Percentiles rank a stretch among this genome's conserved stretches.
phyloP scores from a whole-genome alignment of 139 green algal species.

The Chlorella sp. region DNA sequence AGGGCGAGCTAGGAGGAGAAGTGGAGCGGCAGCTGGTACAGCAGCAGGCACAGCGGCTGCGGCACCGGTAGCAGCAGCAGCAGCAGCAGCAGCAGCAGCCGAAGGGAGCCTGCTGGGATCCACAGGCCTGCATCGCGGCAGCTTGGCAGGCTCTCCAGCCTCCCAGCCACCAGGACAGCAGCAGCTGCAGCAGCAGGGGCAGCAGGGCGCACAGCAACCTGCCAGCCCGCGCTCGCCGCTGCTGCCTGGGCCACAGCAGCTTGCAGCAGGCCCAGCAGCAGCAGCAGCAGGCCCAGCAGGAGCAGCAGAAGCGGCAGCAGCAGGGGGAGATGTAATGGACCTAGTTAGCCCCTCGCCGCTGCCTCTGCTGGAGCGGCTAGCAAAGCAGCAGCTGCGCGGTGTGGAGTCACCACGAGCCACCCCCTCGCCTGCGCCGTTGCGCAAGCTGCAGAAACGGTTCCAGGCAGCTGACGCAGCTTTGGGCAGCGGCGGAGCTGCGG shows the following conservation, averaged over 20 bases:
- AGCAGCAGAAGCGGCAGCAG: background rate
- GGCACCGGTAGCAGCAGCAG: background rate
- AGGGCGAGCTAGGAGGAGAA: background rate
- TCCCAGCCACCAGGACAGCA: background rate
- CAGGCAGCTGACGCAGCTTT: background rate
- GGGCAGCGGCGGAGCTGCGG: background rate
- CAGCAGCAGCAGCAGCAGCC: background rate
- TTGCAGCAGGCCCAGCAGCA: background rate
- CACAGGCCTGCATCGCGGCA: background rate
- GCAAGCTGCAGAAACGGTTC: conserved; percentile 14
- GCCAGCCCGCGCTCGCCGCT: background rate
- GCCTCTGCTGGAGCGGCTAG: conserved; percentile 17
- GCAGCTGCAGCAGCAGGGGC: background rate
- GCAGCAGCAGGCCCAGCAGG: background rate
- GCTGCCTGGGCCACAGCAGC: background rate
- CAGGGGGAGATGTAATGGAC: background rate
- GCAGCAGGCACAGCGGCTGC: too few relatives aligned
- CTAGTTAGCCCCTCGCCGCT: conserved; percentile 30
- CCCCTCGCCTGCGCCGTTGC: conserved; percentile 17
- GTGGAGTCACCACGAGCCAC: conserved; percentile 2
- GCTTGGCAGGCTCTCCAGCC: background rate
- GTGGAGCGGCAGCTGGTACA: too few relatives aligned
- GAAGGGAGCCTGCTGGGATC: background rate
- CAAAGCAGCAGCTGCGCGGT: background rate
- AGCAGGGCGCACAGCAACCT: background rate